Conservation (phyloP, 371 early-diverging fungal species). For the Dichotomocladium elegans region DNA sequence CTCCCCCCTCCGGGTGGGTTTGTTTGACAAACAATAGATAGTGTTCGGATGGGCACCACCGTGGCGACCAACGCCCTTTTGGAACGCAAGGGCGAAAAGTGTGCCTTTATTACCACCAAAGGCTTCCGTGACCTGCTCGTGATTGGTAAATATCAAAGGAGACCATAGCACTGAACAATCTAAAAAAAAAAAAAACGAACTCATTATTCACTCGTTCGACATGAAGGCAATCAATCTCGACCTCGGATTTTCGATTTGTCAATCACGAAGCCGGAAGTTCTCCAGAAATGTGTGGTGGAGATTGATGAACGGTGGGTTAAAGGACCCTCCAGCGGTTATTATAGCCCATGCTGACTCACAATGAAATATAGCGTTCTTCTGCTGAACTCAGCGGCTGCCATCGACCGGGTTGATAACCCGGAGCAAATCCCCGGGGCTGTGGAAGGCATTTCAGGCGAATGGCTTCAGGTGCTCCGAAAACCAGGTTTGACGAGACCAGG, state of each 20-base stretch:
- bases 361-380: slow-evolving; percentile 58
- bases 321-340: too few species aligned
- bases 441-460: slow-evolving; percentile 87
- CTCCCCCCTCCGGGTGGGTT: neutral
- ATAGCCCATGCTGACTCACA: neutral
- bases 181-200: too few species aligned
- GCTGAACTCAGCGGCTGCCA: slow-evolving; percentile 65
- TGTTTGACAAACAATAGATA: slow-evolving; percentile 37
- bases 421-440: slow-evolving; percentile 30
- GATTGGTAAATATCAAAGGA: slow-evolving; percentile 43
- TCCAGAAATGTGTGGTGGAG: slow-evolving; percentile 86
- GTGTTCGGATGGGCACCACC: slow-evolving; percentile 95
- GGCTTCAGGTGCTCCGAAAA: slow-evolving; percentile 61
- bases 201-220: neutral
- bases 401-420: slow-evolving; percentile 39
- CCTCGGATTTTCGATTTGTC: slow-evolving; percentile 93
- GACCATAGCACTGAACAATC: neutral
- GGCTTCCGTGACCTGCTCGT: slow-evolving; percentile 79
- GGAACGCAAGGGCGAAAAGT: slow-evolving; percentile 86
- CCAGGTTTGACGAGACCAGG: slow-evolving; percentile 50
- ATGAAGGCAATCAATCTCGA: slow-evolving; percentile 86
- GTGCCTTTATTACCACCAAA: slow-evolving; percentile 85
- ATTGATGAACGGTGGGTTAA: slow-evolving; percentile 76
- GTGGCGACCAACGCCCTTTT: slow-evolving; percentile 95
- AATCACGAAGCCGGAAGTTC: slow-evolving; percentile 74